These are phyloP conservation scores for Fusarium falciforme DNA, from an alignment of 2,329 filamentous ascomycete genomes.

Conservation along the genomic window DNA sequence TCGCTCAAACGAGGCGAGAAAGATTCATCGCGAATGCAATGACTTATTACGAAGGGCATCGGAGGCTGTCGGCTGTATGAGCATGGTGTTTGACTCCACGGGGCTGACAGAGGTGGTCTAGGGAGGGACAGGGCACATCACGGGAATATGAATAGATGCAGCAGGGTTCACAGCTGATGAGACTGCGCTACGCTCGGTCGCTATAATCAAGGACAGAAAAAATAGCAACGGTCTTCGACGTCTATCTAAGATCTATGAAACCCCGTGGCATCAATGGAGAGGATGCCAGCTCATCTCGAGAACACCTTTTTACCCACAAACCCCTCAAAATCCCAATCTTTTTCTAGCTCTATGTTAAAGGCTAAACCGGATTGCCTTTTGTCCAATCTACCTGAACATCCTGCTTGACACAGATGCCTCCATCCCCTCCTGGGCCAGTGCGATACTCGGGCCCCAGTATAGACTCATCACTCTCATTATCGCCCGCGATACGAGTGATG, in stretches of 20 bases:
- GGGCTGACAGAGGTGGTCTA: background rate
- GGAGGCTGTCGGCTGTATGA: background rate
- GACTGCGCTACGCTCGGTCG: background rate
- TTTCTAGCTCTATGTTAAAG: background rate
- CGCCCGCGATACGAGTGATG: conserved; percentile 25
- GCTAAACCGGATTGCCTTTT: background rate
- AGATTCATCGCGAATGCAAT: background rate
- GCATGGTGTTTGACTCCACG: background rate
- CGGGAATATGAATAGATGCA: background rate
- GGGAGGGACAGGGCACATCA: background rate
- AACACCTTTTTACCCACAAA: background rate
- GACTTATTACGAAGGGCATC: background rate
- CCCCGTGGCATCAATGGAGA: background rate
- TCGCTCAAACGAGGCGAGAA: conserved; percentile 7
- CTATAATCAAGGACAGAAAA: background rate
- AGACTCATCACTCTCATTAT: conserved; percentile 26
- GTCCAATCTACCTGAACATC: conserved; percentile 25
- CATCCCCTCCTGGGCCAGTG: background rate
- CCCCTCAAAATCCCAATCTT: background rate
- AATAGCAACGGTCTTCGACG: background rate
- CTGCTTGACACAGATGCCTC: conserved; percentile 20
- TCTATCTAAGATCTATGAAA: background rate
- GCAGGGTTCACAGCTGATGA: background rate
- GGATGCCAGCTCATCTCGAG: background rate
- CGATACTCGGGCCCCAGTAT: conserved; percentile 26